Evolutionary conservation across 2,329 filamentous ascomycete genomes (phyloP), one percentile per base, ranked within the genome.

Genomic region (Ascochyta koolunga): DNA sequence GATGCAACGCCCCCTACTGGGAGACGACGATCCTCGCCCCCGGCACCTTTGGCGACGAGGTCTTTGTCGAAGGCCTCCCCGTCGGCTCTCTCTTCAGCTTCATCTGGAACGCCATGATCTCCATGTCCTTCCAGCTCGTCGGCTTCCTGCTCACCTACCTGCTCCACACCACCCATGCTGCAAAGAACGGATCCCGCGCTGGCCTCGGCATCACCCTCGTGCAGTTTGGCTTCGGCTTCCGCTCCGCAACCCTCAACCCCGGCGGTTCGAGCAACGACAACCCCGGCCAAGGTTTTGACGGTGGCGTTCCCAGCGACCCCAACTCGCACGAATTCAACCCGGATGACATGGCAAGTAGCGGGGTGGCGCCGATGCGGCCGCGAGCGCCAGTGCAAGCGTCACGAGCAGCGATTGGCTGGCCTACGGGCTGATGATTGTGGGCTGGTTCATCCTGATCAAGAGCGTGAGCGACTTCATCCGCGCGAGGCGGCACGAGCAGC

Each of bases 1-100:
- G 95, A 99, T 75, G 89, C 92, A 21, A 95, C 95, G 41, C 95
- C 95, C 95, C 95, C 0, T 99, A 99, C 77, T 99, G 95, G 95
- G 95, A 99, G 80, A 99, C 95, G 5, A 98, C 95, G 0, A 97
- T 99, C 61, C 84, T 99, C 45, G 93, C 93, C 0, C 95, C 95
- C 0, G 95, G 93, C 50, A 86, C 95, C 61, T 90, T 89, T n/a
- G 86, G 88, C 33, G 93, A 98, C 71, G 95, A 99, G 75, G 93
- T 99, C 41, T 99, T 95, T 70, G 90, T 99, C 52, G 95, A 99
- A 72, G 95, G 95, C 66, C 88, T 99, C 70, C 92, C 96, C 3
- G 95, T 96, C 47, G 91, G 91, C 60, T 92, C 90, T 42, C 80
- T 95, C 58, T 96, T 96, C 78, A 89, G 86, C 57, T 96, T 96